These are phyloP conservation scores for Amanita polypyramis DNA, from an alignment of 768 basidiomycete species.

Conservation along the genomic window DNA sequence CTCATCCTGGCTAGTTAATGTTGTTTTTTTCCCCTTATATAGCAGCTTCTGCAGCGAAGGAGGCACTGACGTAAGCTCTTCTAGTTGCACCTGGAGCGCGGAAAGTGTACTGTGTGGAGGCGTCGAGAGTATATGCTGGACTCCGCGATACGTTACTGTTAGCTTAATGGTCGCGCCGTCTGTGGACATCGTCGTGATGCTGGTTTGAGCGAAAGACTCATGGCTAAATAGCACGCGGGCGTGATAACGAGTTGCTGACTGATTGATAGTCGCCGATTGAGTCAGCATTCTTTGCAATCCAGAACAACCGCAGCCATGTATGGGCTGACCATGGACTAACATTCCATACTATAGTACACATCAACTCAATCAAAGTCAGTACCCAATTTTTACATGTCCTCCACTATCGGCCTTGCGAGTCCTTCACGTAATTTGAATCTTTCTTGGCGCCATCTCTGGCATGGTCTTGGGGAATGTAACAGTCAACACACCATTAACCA, in stretches of 20 bases:
- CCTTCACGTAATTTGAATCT: slow-evolving; percentile 14
- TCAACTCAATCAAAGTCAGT: no score
- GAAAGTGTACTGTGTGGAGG: slow-evolving; percentile 41
- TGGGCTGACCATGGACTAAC: no score
- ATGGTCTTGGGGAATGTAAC: slow-evolving; percentile 42
- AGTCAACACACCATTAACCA: slow-evolving; percentile 41
- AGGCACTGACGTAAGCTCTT: slow-evolving; percentile 59
- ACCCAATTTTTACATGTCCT: no score
- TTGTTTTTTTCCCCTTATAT: slow-evolving; percentile 55
- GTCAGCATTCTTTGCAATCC: no score
- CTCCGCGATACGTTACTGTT: slow-evolving; percentile 39
- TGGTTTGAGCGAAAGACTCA: no score
- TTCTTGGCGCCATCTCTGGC: slow-evolving; percentile 23
- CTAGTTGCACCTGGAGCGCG: slow-evolving; percentile 37
- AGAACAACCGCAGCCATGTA: no score
- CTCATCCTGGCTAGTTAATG: slow-evolving; percentile 16
- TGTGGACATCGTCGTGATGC: no score
- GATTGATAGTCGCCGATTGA: no score
- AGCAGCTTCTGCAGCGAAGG: slow-evolving; percentile 60
- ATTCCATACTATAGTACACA: no score
- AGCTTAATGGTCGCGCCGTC: not conserved
- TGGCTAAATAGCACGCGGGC: no score
- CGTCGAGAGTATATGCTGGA: slow-evolving; percentile 34
- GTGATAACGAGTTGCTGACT: no score
- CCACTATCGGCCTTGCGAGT: not conserved